phyloP scores from a whole-genome alignment of 192 early-diverging fungal species.

The Coemansia sp. region DNA sequence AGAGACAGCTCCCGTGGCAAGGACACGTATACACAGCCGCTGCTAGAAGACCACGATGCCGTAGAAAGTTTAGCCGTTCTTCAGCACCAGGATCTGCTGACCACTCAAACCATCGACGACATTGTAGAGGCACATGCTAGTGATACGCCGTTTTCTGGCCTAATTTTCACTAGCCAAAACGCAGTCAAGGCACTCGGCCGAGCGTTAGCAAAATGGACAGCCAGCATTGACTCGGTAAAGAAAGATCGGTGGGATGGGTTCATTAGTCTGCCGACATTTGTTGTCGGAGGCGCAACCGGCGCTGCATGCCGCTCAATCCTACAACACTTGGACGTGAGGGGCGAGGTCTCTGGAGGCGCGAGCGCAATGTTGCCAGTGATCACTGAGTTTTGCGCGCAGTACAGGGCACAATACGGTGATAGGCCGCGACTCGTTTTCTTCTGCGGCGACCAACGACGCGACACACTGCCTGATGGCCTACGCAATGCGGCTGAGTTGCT shows the following conservation, averaged over 20 bases:
- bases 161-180: constrained; percentile 49
- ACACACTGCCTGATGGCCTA: constrained; percentile 40
- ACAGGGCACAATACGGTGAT: background rate
- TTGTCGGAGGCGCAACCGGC: constrained; percentile 41
- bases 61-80: constrained; percentile 34
- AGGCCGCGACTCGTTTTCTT: constrained; percentile 34
- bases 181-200: constrained; percentile 25
- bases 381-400: constrained; percentile 18
- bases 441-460: constrained; percentile 44
- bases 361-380: constrained; percentile 29
- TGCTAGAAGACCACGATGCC: constrained; percentile 20
- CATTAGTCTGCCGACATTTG: constrained; percentile 35
- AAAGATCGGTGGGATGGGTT: constrained; percentile 16
- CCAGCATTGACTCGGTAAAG: background rate
- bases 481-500: constrained; percentile 26
- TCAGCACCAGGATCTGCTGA: constrained; percentile 29
- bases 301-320: constrained; percentile 15
- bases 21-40: constrained; percentile 21
- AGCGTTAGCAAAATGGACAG: constrained; percentile 19
- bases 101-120: constrained; percentile 12
- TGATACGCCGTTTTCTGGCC: constrained; percentile 10
- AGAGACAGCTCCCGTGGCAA: constrained; percentile 22
- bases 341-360: constrained; percentile 32
- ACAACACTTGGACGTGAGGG: constrained; percentile 19
- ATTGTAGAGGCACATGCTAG: constrained; percentile 3